These are phyloP conservation scores for Logfia minima DNA, from an alignment of 129 eudicot genomes.

Conservation along the genomic window DNA sequence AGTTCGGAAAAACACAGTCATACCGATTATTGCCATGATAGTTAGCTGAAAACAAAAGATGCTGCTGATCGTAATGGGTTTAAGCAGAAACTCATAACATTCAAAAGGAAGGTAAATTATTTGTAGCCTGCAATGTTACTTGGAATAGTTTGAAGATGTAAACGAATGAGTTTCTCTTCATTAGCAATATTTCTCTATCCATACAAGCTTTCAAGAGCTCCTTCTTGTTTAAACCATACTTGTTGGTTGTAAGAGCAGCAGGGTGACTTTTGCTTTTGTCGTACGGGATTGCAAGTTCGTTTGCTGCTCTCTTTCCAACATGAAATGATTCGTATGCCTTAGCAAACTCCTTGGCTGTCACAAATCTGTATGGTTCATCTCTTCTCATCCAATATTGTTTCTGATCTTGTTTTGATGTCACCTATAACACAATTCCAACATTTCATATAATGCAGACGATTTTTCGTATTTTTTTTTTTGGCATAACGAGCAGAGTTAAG, in stretches of 20 bases:
- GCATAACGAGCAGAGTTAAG: not conserved
- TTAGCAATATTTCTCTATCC: slow-evolving; percentile 61
- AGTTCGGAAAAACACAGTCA: not conserved
- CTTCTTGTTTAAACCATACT: slow-evolving; percentile 50
- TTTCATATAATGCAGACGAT: not conserved
- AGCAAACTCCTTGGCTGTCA: slow-evolving; percentile 59
- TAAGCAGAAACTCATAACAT: slow-evolving; percentile 11
- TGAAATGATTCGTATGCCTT: slow-evolving; percentile 66
- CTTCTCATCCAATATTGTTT: slow-evolving; percentile 62
- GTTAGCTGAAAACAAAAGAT: not conserved
- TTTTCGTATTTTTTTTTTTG: not conserved
- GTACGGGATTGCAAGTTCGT: slow-evolving; percentile 51
- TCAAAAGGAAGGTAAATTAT: not conserved
- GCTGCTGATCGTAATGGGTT: no score
- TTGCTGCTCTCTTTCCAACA: slow-evolving; percentile 42
- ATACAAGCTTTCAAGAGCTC: slow-evolving; percentile 65
- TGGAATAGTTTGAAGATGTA: slow-evolving; percentile 58
- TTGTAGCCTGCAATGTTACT: slow-evolving; percentile 31
- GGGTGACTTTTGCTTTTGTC: slow-evolving; percentile 83
- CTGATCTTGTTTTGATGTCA: slow-evolving; percentile 91
- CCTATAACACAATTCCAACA: slow-evolving; percentile 44
- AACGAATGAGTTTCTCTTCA: slow-evolving; percentile 88
- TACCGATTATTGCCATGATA: not conserved
- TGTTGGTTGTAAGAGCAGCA: slow-evolving; percentile 69
- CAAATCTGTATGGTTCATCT: slow-evolving; percentile 61